Evolutionary conservation across 352 stramenopile genomes (phyloP).

Genomic region (Achlya hypogyna): DNA sequence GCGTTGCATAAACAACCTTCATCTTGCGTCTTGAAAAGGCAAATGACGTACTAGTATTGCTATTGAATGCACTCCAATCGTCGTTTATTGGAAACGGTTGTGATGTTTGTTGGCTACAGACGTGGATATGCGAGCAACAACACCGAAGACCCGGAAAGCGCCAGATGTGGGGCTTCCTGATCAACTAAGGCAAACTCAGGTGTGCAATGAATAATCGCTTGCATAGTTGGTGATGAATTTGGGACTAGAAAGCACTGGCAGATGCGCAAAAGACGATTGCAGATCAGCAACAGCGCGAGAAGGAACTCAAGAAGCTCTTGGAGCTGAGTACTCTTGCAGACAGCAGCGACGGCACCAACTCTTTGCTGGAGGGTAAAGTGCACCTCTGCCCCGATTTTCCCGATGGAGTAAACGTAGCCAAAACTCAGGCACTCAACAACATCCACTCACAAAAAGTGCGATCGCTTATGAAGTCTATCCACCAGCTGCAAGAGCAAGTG

Average conservation of each 20-base stretch:
- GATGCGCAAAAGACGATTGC: constrained; percentile 47
- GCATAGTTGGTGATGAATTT: too few relatives aligned
- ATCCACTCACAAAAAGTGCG: constrained; percentile 68
- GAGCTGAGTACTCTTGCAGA: constrained; percentile 30
- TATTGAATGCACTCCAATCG: too few relatives aligned
- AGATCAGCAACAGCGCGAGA: constrained; percentile 48
- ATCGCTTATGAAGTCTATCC: constrained; percentile 80
- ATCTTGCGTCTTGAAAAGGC: too few relatives aligned
- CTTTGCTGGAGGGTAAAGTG: constrained; percentile 37
- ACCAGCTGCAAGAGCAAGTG: constrained; percentile 69
- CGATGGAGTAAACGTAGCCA: constrained; percentile 26
- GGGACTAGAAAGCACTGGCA: constrained; percentile 36
- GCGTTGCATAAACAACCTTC: too few relatives aligned
- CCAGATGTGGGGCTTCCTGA: background rate
- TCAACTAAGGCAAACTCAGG: constrained; percentile 3
- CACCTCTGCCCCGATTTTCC: background rate
- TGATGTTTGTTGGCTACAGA: too few relatives aligned
- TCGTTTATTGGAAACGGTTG: too few relatives aligned
- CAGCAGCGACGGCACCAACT: constrained; percentile 27
- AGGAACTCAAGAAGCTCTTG: constrained; percentile 44
- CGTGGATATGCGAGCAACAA: background rate
- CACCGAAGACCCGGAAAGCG: background rate
- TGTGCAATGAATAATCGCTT: background rate
- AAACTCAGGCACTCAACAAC: constrained; percentile 56
- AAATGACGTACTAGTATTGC: too few relatives aligned